Evolutionary conservation across 805 yeast species (phyloP), one percentile per base, ranked within the genome.

Genomic region (Candida chilensis): DNA sequence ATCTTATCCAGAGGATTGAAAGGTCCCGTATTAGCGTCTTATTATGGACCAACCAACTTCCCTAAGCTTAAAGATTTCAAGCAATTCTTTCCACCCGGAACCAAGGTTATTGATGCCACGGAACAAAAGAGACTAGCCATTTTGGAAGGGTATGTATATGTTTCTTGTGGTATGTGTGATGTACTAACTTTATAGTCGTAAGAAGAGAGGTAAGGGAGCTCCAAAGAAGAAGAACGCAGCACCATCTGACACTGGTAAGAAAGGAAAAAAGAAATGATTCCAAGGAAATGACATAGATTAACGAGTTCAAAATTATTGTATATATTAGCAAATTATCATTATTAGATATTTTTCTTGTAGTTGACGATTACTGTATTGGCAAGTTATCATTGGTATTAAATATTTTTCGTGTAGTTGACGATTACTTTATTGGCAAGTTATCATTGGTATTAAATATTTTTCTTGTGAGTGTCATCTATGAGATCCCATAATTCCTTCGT

Each of bases 161-260:
- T 17, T 27, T 9, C 11, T 22, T 22, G 11, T 22, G n/a, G n/a
- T n/a, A n/a, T n/a, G n/a, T 19, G 21, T 8, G 8, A 19, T 27
- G 4, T 22, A 26, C 26, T 16, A 24, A 22, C 27, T 27, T 25
- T 28, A 47, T 20, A 64, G 58, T 33, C 68, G 84, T 55, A 82
- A 77, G 65, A 78, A 81, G 70, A 81, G 92, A 73, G 88, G 85
- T 56, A 83, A 83, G 57, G 88, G 90, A 54, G 86, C 92, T 9
- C 94, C 92, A 44, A 73, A 78, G 64, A 83, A 83, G 66, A 73
- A 69, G 58, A 71, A 66, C 44, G 70, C 64, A 40, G 50, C 45
- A 10, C 52, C 54, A 17, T 39, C 47, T 27, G 61, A 58, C 16
- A 56, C 56, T 17, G 46, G 48, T 22, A 56, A 56, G 33, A 57